These are phyloP conservation scores for Phanerochaete sordida DNA, from an alignment of 768 basidiomycete genomes.

Conservation along the genomic window DNA sequence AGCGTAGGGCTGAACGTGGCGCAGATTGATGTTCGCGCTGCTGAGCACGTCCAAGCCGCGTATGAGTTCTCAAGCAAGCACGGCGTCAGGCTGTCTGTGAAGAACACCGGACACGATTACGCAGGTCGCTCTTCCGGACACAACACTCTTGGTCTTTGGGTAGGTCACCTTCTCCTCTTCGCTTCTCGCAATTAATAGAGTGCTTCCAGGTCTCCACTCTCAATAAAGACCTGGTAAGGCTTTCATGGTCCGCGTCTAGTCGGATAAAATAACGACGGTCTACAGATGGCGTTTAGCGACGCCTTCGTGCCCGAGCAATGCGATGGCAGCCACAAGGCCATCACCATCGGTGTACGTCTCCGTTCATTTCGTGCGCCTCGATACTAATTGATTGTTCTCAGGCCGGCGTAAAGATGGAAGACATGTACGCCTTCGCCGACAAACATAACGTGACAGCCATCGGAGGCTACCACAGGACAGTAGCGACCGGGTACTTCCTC, in stretches of 20 bases:
- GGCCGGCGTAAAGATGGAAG: constrained; percentile 29
- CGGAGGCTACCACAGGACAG: constrained; percentile 31
- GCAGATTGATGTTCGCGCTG: constrained; percentile 24
- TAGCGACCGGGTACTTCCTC: constrained; percentile 34
- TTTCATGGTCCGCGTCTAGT: too few species aligned
- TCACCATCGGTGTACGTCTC: too few species aligned
- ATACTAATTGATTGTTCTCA: too few species aligned
- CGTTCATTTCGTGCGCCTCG: too few species aligned
- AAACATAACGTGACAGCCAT: constrained; percentile 32
- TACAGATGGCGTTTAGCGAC: not conserved
- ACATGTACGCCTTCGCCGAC: constrained; percentile 34
- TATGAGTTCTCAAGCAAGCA: constrained; percentile 21
- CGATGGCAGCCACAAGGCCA: not conserved
- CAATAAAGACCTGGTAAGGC: too few species aligned
- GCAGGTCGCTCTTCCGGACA: constrained; percentile 26
- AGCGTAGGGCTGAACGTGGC: too few species aligned
- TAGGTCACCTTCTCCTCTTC: constrained; percentile 1
- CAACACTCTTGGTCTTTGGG: constrained; percentile 26
- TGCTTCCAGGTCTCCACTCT: too few species aligned
- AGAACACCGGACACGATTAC: constrained; percentile 33
- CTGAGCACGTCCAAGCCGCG: constrained; percentile 24
- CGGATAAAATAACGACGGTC: too few species aligned
- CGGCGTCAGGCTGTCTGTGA: constrained; percentile 25
- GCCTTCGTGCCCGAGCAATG: not conserved
- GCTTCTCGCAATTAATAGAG: not conserved